Percentiles rank a stretch among this genome's conserved stretches.
phyloP scores from a whole-genome alignment of 148 eudicot genomes.

The Heliosperma pusillum region DNA sequence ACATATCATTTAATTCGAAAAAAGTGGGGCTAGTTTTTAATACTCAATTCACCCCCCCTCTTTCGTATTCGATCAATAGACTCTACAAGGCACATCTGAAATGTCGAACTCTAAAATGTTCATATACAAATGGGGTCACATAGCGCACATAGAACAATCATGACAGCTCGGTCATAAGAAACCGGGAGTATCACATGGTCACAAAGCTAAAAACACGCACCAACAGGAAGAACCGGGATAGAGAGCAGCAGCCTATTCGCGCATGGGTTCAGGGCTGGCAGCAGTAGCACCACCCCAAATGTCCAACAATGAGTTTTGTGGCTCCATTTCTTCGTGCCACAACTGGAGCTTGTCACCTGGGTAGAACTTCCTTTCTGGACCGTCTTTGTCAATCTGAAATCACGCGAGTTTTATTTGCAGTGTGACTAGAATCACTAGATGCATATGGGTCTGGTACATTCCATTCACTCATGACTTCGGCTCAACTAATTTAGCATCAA shows the following conservation, averaged over 20 bases:
- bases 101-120: no score
- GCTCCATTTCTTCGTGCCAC: slow-evolving; percentile 81
- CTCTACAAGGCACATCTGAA: no score
- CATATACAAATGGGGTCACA: no score
- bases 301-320: slow-evolving; percentile 63
- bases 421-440: slow-evolving; percentile 9
- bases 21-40: no score
- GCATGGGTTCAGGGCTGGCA: slow-evolving; percentile 59
- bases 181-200: neutral
- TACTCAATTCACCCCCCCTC: no score
- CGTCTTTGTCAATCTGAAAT: slow-evolving; percentile 66
- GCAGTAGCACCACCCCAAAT: slow-evolving; percentile 44
- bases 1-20: no score
- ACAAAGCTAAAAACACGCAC: neutral
- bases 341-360: slow-evolving; percentile 68
- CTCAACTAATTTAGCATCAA: no score
- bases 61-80: no score
- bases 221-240: neutral
- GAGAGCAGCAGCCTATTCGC: slow-evolving; percentile 28
- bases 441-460: no score
- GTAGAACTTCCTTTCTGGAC: slow-evolving; percentile 67
- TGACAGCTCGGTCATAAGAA: neutral
- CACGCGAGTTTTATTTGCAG: neutral
- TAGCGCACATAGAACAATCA: neutral
- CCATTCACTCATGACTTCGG: no score